Conservation (phyloP, 2,329 filamentous ascomycete species). For the Fusarium luffae region DNA sequence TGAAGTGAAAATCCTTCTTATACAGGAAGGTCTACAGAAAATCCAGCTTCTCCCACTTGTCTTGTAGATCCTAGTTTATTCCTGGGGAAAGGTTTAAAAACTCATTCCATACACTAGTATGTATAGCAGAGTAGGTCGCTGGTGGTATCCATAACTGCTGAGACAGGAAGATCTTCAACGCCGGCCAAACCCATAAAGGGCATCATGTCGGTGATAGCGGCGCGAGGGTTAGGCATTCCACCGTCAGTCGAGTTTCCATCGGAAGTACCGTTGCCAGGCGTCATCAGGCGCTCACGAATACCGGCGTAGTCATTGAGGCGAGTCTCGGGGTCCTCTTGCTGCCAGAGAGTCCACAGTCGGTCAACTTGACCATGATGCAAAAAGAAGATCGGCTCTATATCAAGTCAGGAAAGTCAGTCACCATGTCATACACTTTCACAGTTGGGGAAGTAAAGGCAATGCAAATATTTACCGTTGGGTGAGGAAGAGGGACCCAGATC, state of each 20-base stretch:
- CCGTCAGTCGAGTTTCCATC: neutral
- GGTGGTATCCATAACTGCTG: neutral
- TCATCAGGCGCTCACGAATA: conserved; percentile 7
- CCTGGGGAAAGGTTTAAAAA: too few species aligned
- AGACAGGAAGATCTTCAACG: neutral
- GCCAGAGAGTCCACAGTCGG: neutral
- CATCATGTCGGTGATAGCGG: neutral
- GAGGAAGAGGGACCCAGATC: neutral
- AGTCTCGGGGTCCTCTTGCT: neutral
- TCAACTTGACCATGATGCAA: neutral
- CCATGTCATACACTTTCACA: neutral
- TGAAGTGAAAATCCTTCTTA: too few species aligned
- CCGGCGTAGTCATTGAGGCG: neutral
- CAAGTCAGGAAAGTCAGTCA: neutral
- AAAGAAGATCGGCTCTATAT: neutral
- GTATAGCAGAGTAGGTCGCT: neutral
- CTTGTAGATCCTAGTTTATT: too few species aligned
- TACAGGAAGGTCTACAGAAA: too few species aligned
- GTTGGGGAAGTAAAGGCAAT: fast-evolving
- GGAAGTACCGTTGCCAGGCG: neutral
- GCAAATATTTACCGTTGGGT: neutral
- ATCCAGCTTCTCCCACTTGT: fast-evolving
- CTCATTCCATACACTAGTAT: neutral
- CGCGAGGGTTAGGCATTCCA: neutral
- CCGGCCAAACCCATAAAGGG: neutral